phyloP scores from a whole-genome alignment of 176 grass and related monocot species.

The Triticum aestivum region IWGSC_CS_RefSeq_v2.1 NC_057802.1:357351542-357352041 shows the following conservation, averaged over 20 bases:
- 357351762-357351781: not conserved
- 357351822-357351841: slow-evolving; percentile 16
- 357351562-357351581: no score
- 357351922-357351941: slow-evolving; percentile 22
- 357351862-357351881: slow-evolving; percentile 16
- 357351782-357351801: not conserved
- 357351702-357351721: not conserved
- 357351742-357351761: slow-evolving; percentile 22
- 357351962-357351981: slow-evolving; percentile 26
- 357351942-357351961: slow-evolving; percentile 28
- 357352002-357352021: slow-evolving; percentile 9
- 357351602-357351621: no score
- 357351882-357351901: slow-evolving; percentile 36
- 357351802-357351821: slow-evolving; percentile 30
- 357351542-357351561: no score
- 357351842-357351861: slow-evolving; percentile 25
- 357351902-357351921: slow-evolving; percentile 37
- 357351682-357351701: not conserved
- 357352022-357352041: slow-evolving; percentile 10
- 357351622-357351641: no score
- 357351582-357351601: no score
- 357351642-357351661: no score
- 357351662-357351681: no score
- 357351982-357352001: slow-evolving; percentile 1
- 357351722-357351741: not conserved